These are phyloP conservation scores for Penicillium riverlandense DNA, from an alignment of 495 filamentous ascomycete species.

Conservation along the genomic window DNA sequence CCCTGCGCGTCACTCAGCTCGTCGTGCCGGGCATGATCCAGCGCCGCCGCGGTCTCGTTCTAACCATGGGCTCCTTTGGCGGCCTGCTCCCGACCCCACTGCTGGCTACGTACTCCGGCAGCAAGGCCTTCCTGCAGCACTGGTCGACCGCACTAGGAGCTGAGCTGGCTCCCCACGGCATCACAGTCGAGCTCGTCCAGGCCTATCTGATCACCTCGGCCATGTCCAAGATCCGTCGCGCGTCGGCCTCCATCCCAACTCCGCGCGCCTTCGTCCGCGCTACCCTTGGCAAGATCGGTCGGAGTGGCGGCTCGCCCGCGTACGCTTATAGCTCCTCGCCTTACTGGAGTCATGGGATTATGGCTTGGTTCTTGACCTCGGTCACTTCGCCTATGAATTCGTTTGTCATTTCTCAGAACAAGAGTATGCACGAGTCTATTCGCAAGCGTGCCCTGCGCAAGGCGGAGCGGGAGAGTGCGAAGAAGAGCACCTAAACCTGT, in stretches of 20 bases:
- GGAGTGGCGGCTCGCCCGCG: constrained; percentile 63
- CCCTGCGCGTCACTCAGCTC: constrained; percentile 77
- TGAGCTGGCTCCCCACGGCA: constrained; percentile 70
- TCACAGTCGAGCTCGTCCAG: constrained; percentile 80
- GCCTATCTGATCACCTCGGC: constrained; percentile 88
- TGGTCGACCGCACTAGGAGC: constrained; percentile 85
- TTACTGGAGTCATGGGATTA: constrained; percentile 82
- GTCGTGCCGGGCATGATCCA: constrained; percentile 77
- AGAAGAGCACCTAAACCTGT: constrained; percentile 33
- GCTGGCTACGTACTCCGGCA: constrained; percentile 92
- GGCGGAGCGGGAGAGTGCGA: constrained; percentile 64
- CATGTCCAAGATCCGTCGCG: constrained; percentile 88
- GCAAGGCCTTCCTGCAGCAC: constrained; percentile 96
- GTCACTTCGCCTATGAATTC: constrained; percentile 60
- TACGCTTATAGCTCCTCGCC: constrained; percentile 81
- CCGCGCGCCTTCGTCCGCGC: constrained; percentile 75
- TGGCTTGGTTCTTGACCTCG: constrained; percentile 77
- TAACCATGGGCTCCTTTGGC: constrained; percentile 96
- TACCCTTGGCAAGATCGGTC: constrained; percentile 73
- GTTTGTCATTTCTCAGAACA: constrained; percentile 59
- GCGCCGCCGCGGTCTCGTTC: constrained; percentile 77
- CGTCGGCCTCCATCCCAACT: constrained; percentile 69
- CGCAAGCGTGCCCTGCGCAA: constrained; percentile 84
- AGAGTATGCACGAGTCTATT: constrained; percentile 77
- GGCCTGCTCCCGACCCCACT: constrained; percentile 86